Evolutionary conservation across 176 grass and related monocot species (phyloP).

Genomic region (Oryza meridionalis): DNA sequence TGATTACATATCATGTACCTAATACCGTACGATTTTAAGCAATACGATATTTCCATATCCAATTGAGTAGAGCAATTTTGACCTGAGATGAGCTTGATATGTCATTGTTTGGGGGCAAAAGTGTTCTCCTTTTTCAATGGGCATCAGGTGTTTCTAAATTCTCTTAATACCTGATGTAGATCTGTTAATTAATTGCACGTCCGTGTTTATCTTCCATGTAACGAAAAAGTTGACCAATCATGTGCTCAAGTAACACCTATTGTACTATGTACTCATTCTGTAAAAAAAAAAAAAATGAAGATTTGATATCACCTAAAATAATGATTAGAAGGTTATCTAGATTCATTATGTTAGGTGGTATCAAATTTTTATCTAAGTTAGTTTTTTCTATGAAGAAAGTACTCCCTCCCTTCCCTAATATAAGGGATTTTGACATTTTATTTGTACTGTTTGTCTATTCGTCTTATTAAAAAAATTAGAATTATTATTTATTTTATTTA

Average conservation of each 20-base stretch:
- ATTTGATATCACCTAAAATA: too few species aligned
- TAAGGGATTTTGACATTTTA: too few species aligned
- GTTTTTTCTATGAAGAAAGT: too few species aligned
- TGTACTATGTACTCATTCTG: too few species aligned
- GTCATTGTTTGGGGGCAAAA: background rate
- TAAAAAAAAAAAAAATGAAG: too few species aligned
- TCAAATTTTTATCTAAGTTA: too few species aligned
- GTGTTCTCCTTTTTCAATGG: background rate
- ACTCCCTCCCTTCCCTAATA: too few species aligned
- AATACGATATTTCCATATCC: background rate
- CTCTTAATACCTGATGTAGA: background rate
- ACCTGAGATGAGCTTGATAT: constrained; percentile 8
- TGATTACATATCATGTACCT: constrained; percentile 18
- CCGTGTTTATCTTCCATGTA: background rate
- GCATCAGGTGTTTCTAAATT: background rate
- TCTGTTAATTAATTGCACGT: background rate
- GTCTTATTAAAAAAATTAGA: too few species aligned
- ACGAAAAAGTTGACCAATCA: background rate
- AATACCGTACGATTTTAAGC: constrained; percentile 23
- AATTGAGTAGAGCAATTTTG: constrained; percentile 16
- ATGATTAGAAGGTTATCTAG: too few species aligned
- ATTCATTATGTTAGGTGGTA: too few species aligned
- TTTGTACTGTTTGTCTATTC: too few species aligned
- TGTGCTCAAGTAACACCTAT: background rate
- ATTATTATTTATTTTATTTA: too few species aligned